Conservation (phyloP, 192 early-diverging fungal genomes). For the Geranomyces variabilis region DNA sequence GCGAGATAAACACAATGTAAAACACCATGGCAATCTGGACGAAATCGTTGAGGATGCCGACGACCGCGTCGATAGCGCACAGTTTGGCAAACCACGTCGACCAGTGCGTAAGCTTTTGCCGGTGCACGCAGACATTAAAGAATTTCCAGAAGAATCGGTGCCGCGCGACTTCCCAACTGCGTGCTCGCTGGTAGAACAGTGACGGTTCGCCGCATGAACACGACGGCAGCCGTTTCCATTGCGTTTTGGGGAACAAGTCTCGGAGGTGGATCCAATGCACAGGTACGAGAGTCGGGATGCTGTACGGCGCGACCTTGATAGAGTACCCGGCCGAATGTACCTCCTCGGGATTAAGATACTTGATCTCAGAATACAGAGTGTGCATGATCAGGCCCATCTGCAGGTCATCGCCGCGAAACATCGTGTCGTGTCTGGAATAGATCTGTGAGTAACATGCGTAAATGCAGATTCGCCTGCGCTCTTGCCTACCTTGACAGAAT, state of each 20-base stretch:
- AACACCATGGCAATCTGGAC: conserved; percentile 18
- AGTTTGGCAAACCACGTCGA: conserved; percentile 13
- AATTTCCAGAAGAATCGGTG: conserved; percentile 22
- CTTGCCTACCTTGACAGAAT: conserved; percentile 18
- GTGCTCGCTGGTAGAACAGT: conserved; percentile 34
- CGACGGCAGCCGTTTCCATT: conserved; percentile 10
- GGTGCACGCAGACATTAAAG: neutral
- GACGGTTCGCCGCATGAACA: conserved; percentile 34
- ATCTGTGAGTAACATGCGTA: neutral
- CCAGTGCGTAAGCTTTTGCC: conserved; percentile 6
- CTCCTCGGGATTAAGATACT: conserved; percentile 14
- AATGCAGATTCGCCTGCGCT: too few species aligned
- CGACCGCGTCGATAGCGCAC: conserved; percentile 6
- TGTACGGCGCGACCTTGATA: conserved; percentile 10
- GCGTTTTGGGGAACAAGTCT: conserved; percentile 31
- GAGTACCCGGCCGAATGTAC: neutral
- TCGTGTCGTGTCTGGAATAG: conserved; percentile 26
- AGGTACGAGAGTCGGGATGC: conserved; percentile 27
- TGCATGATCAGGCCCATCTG: conserved; percentile 34
- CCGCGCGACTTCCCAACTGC: conserved; percentile 17
- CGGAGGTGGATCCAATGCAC: conserved; percentile 17
- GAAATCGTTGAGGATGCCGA: conserved; percentile 22
- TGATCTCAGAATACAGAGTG: conserved; percentile 10
- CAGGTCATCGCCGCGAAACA: conserved; percentile 36
- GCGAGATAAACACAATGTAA: neutral